Percentiles rank a stretch among this genome's conserved stretches.
Conservation (phyloP, 169 alveolate genomes). For the Plasmodium inui region DNA sequence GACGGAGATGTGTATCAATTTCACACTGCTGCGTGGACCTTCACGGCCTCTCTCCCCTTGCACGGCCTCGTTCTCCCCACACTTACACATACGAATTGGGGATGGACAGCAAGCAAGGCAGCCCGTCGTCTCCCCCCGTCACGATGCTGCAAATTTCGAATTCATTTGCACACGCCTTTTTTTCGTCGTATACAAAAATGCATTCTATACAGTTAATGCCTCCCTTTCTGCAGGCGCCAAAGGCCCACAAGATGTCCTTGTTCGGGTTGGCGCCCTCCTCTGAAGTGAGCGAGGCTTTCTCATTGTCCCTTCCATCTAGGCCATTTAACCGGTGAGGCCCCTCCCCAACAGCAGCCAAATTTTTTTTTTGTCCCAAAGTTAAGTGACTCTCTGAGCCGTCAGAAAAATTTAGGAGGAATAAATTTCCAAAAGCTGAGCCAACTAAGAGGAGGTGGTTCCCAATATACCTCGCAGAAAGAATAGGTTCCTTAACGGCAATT, state of each 20-base stretch:
- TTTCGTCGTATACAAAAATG: conserved; percentile 54
- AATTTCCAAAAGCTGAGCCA: conserved; percentile 76
- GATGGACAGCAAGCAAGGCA: conserved; percentile 43
- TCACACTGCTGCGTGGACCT: background rate
- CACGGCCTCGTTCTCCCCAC: background rate
- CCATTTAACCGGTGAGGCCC: background rate
- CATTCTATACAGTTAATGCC: conserved; percentile 76
- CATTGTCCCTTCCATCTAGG: background rate
- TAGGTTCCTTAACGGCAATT: conserved; percentile 62
- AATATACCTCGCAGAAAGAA: conserved; percentile 66
- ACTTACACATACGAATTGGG: conserved; percentile 49
- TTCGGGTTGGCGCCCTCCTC: background rate
- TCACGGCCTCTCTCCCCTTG: background rate
- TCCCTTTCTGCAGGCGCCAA: conserved; percentile 70
- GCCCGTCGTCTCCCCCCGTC: conserved; percentile 74
- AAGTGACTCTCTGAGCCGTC: conserved; percentile 52
- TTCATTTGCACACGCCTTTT: conserved; percentile 34
- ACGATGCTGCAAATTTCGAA: conserved; percentile 50
- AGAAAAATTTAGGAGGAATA: conserved; percentile 70
- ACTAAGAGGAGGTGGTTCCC: conserved; percentile 68
- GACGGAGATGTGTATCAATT: background rate
- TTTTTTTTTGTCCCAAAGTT: conserved; percentile 19
- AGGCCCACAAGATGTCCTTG: conserved; percentile 72
- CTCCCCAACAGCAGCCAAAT: conserved; percentile 1
- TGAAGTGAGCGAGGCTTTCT: background rate